Evolutionary conservation across 139 green algal genomes (phyloP), one percentile per base, ranked within the genome.

Genomic region (Chlorella sp.): DNA sequence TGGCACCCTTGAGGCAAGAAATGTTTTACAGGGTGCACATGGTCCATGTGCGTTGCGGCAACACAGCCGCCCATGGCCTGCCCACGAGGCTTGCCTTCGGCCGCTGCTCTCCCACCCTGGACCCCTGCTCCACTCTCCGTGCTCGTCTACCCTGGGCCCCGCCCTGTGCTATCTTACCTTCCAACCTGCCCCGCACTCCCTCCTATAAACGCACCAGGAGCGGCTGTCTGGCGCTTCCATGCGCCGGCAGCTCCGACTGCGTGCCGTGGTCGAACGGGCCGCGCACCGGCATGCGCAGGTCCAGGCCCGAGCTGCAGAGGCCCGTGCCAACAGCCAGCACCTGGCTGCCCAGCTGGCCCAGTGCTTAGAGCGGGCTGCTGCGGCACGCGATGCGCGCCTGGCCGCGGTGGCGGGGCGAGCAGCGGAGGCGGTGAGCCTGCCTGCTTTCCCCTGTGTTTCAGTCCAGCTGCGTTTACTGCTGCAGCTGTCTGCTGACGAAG

Each of bases 181-280:
- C 44, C 43, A 74, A 19, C 9, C 8, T 11, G 8, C 0, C 22
- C 9, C 30, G 43, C 69, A 75, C 9, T 11, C 17, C 13, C 20
- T 43, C 8, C 26, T 32, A 38, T n/a, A 19, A 73, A 65, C 16
- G 24, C 44, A 7, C 22, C 76, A 82, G 76, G 76, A 82, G 34
- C 62, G 41, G 36, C 54, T 82, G 36, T 58, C 76, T 36, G 56
- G 76, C 38, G 76, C 76, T 8, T 38, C 46, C 26, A 38, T 58
- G 54, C 69, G 69, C 30, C 51, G 76, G 30, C 76, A 82, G 76
- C 20, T 40, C 36, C 76, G 76, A 16, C 76, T 82, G 54, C 24
- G n/a, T 4, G 54, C 76, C 3, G 54, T 82, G 24, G 76, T 72
- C 38, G 36, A 40, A 1, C 54, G 51, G 14, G 51, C 75, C 5